Base-by-base conservation (phyloP, 2,329 filamentous ascomycete genomes). In the Iodosphaeria phyllophila region DNA sequence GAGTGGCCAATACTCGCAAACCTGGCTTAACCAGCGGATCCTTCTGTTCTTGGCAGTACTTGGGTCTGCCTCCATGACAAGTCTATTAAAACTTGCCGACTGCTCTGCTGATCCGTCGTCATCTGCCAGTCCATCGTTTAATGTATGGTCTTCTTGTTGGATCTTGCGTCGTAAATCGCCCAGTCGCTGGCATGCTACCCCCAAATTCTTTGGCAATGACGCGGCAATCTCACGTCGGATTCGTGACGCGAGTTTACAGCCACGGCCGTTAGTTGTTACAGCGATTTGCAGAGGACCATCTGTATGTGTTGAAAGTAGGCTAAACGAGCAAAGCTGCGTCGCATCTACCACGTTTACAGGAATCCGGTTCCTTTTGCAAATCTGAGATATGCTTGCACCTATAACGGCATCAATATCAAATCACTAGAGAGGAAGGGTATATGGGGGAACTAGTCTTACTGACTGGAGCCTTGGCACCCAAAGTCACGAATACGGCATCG, bases 1-100 rank as follows among this genome's bases (percentile, higher is more conserved):
- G 14, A 98, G 60, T 2, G 89, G 84, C 89, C 89, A 98, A 52
- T 98, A 98, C 55, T 98, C 89, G 60, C 89, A 98, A 26, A 98
- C 82, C 46, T 98, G 89, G 12, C 77, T 70, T 2, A 98, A 59
- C 89, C 89, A 98, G 29, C 89, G 68, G 59, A 92, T 84, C 25
- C 89, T 66, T 30, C 86, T 62, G 13, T 67, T 83, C 43, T 82
- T 82, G 10, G 71, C 67, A 3, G 74, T 74, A 30, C 77, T 74
- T 1, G 65, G 52, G 40, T 89, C 80, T 22, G 73, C 69, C 23
- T 79, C 73, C 0, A 54, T 67, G 5, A 95, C 64, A 4, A 98
- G 58, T 31, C 65, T 71, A 48, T 98, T 98, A 49, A 98, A 93
- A 0, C 62, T 65, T 2, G 84, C 69, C 10, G 64, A 68, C 48